Evolutionary conservation across 2,329 filamentous ascomycete genomes (phyloP), one percentile per base, ranked within the genome.

Genomic region (Colletotrichum plurivorum): DNA sequence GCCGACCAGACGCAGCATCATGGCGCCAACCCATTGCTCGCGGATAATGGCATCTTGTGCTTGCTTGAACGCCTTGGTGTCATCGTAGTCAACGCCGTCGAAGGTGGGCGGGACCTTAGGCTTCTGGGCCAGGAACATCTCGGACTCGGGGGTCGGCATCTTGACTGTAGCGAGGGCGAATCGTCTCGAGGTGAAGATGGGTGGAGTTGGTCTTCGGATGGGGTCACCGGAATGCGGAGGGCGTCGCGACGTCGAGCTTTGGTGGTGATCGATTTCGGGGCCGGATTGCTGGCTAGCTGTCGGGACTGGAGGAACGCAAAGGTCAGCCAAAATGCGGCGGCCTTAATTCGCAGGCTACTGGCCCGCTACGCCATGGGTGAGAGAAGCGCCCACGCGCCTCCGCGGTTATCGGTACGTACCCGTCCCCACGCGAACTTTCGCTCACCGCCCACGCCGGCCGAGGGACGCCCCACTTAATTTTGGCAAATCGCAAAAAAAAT

Each of bases 1-100:
- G 72, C 92, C 86, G 63, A 96, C 92, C 72, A 96, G 83, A 71
- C 93, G 87, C 67, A 92, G 92, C 93, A 95, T 96, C 93, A 96
- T 96, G 79, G 92, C 91, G 79, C 90, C 90, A 69, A 96, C 93
- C 94, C 94, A 96, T 84, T 96, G 93, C 84, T 96, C 93, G 72
- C 93, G 88, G 75, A 96, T 89, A 66, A 96, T 88, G 73, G 93
- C 88, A 80, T 96, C 93, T 80, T 95, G 93, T 62, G 93, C 93
- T 71, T 90, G 90, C 85, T 95, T 96, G 79, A 96, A 86, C 74
- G 90, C 89, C 79, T 89, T 89, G 79, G 91, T 94, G 84, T 96
- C 92, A 73, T 95, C 91, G 84, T 92, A 96, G 84, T 95, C 92
- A 78, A 96, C 93, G 74, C 93, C 93, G 76, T 94, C 93, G 81